phyloP scores from a whole-genome alignment of 2,329 filamentous ascomycete genomes.

The Colletotrichum spinosum region DNA sequence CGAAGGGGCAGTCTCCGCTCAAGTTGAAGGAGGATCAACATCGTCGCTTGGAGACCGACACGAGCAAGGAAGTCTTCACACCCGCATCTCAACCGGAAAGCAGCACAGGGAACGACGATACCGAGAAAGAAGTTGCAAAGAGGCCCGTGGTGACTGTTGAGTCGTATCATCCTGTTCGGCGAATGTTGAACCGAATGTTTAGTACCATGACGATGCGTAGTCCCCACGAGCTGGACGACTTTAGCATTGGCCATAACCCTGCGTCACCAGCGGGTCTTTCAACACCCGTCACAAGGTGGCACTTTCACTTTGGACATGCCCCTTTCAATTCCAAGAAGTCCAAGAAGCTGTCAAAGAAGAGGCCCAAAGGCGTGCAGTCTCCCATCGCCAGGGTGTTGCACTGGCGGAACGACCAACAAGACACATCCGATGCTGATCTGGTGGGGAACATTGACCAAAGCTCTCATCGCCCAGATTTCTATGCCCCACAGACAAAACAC shows the following conservation, averaged over 20 bases:
- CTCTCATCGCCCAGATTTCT: no score
- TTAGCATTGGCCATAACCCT: not conserved
- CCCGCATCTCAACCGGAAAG: not conserved
- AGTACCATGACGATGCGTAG: not conserved
- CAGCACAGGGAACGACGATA: not conserved
- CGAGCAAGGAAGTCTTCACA: not conserved
- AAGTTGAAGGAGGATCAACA: not conserved
- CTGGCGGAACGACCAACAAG: no score
- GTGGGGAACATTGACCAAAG: no score
- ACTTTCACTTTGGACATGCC: not conserved
- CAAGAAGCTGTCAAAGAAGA: not conserved
- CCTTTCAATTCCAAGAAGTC: not conserved
- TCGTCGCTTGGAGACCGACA: not conserved
- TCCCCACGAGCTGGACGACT: not conserved
- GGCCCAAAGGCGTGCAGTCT: not conserved
- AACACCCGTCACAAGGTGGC: not conserved
- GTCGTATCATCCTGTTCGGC: not conserved
- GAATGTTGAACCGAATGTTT: not conserved
- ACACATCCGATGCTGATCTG: no score
- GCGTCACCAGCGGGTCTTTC: not conserved
- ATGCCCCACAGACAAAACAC: no score
- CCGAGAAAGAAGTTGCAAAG: not conserved
- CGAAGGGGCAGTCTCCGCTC: not conserved
- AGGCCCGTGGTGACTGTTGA: not conserved
- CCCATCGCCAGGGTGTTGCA: no score